phyloP scores from a whole-genome alignment of 1,139 yeast genomes.

The Yueomyces sp. region DNA sequence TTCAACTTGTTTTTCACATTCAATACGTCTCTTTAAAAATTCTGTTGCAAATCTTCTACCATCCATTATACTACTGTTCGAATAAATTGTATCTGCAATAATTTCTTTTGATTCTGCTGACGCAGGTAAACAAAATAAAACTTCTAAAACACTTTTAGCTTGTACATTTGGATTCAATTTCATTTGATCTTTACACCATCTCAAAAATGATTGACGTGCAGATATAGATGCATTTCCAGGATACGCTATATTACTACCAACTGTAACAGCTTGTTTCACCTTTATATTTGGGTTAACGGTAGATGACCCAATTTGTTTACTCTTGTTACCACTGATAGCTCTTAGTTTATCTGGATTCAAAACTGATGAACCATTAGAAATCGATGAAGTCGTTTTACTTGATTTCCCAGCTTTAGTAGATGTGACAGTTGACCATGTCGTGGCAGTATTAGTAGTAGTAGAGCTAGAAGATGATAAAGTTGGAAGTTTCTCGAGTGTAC shows the following conservation, averaged over 20 bases:
- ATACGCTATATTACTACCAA: slow-evolving; percentile 26
- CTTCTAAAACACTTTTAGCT: slow-evolving; percentile 62
- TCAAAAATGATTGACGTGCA: slow-evolving; percentile 53
- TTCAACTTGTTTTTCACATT: slow-evolving; percentile 49
- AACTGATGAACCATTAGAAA: slow-evolving; percentile 9
- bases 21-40: slow-evolving; percentile 64
- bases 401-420: slow-evolving; percentile 5
- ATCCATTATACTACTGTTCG: slow-evolving; percentile 85
- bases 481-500: slow-evolving; percentile 2
- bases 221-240: slow-evolving; percentile 25
- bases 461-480: slow-evolving; percentile 11
- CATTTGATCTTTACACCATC: slow-evolving; percentile 77
- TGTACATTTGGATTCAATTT: slow-evolving; percentile 64
- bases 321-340: slow-evolving; percentile 11
- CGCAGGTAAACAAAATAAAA: slow-evolving; percentile 68
- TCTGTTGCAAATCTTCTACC: slow-evolving; percentile 91
- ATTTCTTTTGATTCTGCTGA: slow-evolving; percentile 66
- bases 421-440: slow-evolving; percentile 17
- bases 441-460: slow-evolving; percentile 19
- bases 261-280: slow-evolving; percentile 20
- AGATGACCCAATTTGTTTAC: slow-evolving; percentile 19
- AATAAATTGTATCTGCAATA: slow-evolving; percentile 84
- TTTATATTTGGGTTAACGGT: slow-evolving; percentile 18
- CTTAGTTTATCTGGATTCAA: slow-evolving; percentile 15
- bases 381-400: slow-evolving; percentile 3